A percentile compares a stretch with the other conserved stretches of the same genome.
These are phyloP conservation scores for Pseudogymnoascus verrucosus DNA, from an alignment of 2,329 filamentous ascomycete species.

Conservation along the genomic window DNA sequence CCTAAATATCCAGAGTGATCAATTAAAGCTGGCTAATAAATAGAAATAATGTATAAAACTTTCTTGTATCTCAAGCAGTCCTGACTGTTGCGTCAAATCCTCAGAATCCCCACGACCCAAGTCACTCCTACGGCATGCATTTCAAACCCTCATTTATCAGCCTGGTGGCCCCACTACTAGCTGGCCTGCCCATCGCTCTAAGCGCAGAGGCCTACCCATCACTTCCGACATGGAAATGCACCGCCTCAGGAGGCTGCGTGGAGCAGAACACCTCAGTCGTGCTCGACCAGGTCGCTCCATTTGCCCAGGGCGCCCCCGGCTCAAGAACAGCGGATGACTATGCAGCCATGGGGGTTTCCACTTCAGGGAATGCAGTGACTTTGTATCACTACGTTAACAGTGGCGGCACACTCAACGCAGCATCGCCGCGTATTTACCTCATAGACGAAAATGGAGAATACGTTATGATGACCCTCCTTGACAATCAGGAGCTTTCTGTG, in stretches of 20 bases:
- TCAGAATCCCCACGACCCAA: not conserved
- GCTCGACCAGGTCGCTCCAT: conserved; percentile 35
- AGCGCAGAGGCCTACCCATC: conserved; percentile 39
- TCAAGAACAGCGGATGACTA: conserved; percentile 38
- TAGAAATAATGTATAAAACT: not conserved
- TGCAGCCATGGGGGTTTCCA: conserved; percentile 32
- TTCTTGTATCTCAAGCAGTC: not conserved
- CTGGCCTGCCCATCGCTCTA: not conserved
- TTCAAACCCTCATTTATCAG: not conserved
- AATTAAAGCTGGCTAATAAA: not conserved
- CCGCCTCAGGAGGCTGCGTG: conserved; percentile 40
- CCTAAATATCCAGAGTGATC: not conserved
- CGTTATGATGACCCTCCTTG: conserved; percentile 32
- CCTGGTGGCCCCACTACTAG: not conserved
- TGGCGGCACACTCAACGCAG: conserved; percentile 31
- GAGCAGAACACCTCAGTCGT: conserved; percentile 41
- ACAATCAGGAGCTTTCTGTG: conserved; percentile 37
- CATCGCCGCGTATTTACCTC: conserved; percentile 34
- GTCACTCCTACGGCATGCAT: not conserved
- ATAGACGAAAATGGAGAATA: conserved; percentile 34
- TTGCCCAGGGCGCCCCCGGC: conserved; percentile 24
- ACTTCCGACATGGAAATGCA: conserved; percentile 45
- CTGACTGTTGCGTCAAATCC: not conserved
- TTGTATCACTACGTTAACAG: conserved; percentile 37
- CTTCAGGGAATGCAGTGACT: conserved; percentile 31